phyloP scores from a whole-genome alignment of 768 basidiomycete species.

The Podaxis pistillaris region DNA sequence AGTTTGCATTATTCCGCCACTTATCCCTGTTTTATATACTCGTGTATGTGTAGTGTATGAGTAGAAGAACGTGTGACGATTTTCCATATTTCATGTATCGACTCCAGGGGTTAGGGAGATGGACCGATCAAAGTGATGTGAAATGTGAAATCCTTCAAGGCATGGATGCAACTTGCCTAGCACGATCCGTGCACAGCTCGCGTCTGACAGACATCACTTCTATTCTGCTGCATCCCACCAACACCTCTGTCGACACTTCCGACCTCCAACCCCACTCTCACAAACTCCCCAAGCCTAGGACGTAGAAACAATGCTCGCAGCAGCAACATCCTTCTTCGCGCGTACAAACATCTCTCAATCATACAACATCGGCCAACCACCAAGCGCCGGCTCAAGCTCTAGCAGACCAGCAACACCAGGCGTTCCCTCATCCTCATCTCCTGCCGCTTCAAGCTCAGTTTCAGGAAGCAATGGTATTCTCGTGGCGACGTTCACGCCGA shows the following conservation, averaged over 20 bases:
- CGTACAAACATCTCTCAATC: conserved; percentile 80
- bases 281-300: neutral
- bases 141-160: neutral
- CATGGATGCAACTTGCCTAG: too few relatives aligned
- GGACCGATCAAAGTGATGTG: neutral
- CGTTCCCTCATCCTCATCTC: conserved; percentile 18
- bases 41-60: neutral
- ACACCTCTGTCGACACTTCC: neutral
- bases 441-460: conserved; percentile 19
- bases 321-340: conserved; percentile 80
- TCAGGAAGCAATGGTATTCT: conserved; percentile 21
- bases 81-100: neutral
- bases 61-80: neutral
- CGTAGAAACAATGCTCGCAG: conserved; percentile 60
- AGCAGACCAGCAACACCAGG: conserved; percentile 53
- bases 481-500: conserved; percentile 44
- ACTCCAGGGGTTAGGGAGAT: neutral
- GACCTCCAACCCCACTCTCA: neutral
- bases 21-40: neutral
- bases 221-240: neutral
- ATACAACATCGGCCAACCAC: conserved; percentile 58
- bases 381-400: conserved; percentile 22
- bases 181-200: neutral
- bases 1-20: neutral
- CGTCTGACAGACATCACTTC: neutral